Base-by-base conservation (phyloP, 805 yeast species). In the Myxozyma monticola region DNA sequence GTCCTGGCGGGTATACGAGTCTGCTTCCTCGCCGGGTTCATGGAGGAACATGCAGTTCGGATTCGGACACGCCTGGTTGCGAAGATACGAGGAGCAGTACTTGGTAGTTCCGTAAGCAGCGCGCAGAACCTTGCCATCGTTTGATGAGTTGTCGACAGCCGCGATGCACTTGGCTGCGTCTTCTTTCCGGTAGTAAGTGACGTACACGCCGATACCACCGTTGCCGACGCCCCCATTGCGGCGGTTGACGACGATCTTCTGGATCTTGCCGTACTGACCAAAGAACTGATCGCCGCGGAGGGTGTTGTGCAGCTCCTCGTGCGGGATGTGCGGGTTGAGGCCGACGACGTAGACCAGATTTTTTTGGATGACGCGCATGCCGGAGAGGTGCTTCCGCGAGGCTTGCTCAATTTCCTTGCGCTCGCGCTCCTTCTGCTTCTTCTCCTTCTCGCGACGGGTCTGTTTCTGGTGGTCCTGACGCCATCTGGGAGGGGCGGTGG, bases 21-120 rank as follows among this genome's bases (percentile, higher is more conserved):
- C 99, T 1, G 98, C 98, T 68, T 93, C 99, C 73, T 93, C 99
- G 51, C 99, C 99, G 5, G 99, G 99, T 70, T 93, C 99, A 68
- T 93, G 99, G 63, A 93, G 76, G 64, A 93, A 93, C 99, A 93
- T 93, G 76, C 99, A 93, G 65, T 89, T 88, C 56, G 98, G 98
- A 70, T 93, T 93, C 52, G 96, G 99, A 71, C 99, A 93, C 8
- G 93, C 84, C 67, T 88, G 95, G 31, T 96, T 97, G 60, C 97
- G 78, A 57, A 93, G 73, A 66, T 93, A 93, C 2, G 96, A 85
- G n/a, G 96, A 88, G 68, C 99, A 93, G 72, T 93, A 93, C 69
- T 93, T 93, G 10, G 99, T 93, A 3, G 99, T 93, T 66, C 99
- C 99, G 68, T 90, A 95, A 0, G 98, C 97, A 14, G 99, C 99